Conservation (phyloP, 1,139 yeast species). For the Sugiyamaella xylanicola region DNA sequence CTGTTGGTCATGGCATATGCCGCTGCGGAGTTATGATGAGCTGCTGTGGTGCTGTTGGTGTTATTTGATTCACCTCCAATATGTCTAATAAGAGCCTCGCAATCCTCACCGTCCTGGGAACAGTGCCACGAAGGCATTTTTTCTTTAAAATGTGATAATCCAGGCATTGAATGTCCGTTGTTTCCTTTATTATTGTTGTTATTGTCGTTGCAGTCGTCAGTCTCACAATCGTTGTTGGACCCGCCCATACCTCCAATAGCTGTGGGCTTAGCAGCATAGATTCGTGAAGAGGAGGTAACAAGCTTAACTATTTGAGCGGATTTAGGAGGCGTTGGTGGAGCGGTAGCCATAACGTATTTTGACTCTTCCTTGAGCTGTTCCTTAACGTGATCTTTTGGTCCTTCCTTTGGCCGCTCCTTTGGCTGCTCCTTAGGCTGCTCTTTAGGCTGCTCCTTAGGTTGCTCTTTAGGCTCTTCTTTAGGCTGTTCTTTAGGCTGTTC, state of each 20-base stretch:
- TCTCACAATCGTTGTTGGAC: constrained; percentile 14
- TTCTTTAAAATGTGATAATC: constrained; percentile 1
- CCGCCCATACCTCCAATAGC: not conserved
- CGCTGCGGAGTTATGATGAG: constrained; percentile 3
- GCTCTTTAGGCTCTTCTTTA: not conserved
- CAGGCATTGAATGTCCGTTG: constrained; percentile 4
- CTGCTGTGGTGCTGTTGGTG: constrained; percentile 6
- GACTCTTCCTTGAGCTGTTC: not conserved
- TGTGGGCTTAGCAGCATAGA: not conserved
- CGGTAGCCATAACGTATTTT: not conserved
- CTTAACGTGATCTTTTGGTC: not conserved
- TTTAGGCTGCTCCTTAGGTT: constrained; percentile 2
- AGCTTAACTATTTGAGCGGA: constrained; percentile 9
- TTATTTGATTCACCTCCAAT: constrained; percentile 2
- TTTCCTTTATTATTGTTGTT: not conserved
- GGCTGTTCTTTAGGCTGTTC: constrained; percentile 7
- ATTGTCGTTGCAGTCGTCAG: constrained; percentile 17
- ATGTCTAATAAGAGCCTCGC: constrained; percentile 2
- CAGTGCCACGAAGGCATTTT: constrained; percentile 15
- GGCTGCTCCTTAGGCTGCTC: constrained; percentile 2
- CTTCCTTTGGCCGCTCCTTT: constrained; percentile 1
- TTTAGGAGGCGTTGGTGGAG: not conserved
- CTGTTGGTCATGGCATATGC: constrained; percentile 9
- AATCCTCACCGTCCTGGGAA: not conserved
- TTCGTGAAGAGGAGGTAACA: not conserved